Base-by-base conservation (phyloP, 345 rosid genomes). In the Eucalyptus polybractea region DNA sequence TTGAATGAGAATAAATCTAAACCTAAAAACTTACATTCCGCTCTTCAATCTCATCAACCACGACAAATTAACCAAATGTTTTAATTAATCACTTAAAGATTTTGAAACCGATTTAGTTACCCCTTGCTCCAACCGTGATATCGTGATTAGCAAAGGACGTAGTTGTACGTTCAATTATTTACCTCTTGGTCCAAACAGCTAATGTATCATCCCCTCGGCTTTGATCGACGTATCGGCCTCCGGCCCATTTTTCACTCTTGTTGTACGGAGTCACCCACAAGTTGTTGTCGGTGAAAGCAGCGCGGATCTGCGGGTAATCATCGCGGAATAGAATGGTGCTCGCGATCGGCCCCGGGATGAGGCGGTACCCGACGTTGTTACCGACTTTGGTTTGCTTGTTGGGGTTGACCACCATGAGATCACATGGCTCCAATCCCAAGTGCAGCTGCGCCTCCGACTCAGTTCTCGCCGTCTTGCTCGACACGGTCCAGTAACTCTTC, bases 171-270 rank as follows among this genome's bases (percentile, higher is more conserved):
- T 50, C 6, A 37, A 37, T 37, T 4, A 37, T 4, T 2, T 92
- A 93, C 98, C 96, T 93, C 45, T 92, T 90, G 24, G 95, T 95
- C 97, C 97, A 96, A 60, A 92, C 94, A 53, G 94, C 97, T 60
- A 96, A 93, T 16, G 97, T 94, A 89, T 96, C 97, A 11, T 95
- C 97, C 88, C 96, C 98, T 50, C 86, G 91, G 91, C 96, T 92
- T 51, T 95, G 95, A 87, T 92, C 93, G 67, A 62, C 92, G 29
- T 95, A 90, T 58, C 92, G 90, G 50, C 97, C 97, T n/a, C 95
- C 95, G 2, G 97, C 97, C 94, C 93, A 96, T 91, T 94, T 94
- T 40, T 95, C 97, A 50, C 87, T 92, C 88, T 92, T 92, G 89
- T 95, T 92, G 50, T 95, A 95, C 1, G 90, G 95, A 11, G 96